Evolutionary conservation across 345 rosid species (phyloP).

Genomic region (Melastoma malabathricum): DNA sequence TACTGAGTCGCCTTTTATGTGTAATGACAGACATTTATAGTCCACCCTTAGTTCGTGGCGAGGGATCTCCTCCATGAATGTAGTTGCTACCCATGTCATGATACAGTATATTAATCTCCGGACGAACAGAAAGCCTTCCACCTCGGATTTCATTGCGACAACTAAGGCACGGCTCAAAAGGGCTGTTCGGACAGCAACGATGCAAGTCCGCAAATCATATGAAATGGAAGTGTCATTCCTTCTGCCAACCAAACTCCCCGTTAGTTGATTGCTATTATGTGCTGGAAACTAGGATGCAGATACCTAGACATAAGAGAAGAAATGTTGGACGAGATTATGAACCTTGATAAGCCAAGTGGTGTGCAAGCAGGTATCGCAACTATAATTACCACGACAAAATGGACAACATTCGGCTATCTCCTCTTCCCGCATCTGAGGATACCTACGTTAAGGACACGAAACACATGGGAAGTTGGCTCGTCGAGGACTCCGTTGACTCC

Average conservation of each 20-base stretch:
- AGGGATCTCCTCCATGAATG: constrained; percentile 55
- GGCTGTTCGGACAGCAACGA: constrained; percentile 62
- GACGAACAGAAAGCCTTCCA: constrained; percentile 23
- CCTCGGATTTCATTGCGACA: constrained; percentile 72
- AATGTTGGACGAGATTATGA: neutral
- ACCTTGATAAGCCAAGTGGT: constrained; percentile 51
- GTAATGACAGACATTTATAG: constrained; percentile 79
- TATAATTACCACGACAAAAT: constrained; percentile 62
- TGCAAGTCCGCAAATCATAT: too few relatives aligned
- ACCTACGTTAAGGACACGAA: constrained; percentile 29
- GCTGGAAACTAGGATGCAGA: too few relatives aligned
- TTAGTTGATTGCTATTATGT: too few relatives aligned
- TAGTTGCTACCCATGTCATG: constrained; percentile 44
- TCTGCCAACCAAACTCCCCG: too few relatives aligned
- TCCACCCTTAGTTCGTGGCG: constrained; percentile 11
- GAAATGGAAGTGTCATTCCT: too few relatives aligned
- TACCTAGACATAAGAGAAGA: neutral
- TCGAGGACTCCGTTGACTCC: too few relatives aligned
- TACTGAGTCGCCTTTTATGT: constrained; percentile 30
- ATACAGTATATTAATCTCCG: constrained; percentile 30
- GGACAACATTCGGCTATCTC: constrained; percentile 54
- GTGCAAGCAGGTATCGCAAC: constrained; percentile 70
- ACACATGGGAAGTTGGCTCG: neutral
- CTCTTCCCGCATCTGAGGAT: constrained; percentile 44
- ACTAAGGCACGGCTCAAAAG: constrained; percentile 62